Evolutionary conservation across 805 yeast species (phyloP).

Genomic region (Pichia membranifaciens): DNA sequence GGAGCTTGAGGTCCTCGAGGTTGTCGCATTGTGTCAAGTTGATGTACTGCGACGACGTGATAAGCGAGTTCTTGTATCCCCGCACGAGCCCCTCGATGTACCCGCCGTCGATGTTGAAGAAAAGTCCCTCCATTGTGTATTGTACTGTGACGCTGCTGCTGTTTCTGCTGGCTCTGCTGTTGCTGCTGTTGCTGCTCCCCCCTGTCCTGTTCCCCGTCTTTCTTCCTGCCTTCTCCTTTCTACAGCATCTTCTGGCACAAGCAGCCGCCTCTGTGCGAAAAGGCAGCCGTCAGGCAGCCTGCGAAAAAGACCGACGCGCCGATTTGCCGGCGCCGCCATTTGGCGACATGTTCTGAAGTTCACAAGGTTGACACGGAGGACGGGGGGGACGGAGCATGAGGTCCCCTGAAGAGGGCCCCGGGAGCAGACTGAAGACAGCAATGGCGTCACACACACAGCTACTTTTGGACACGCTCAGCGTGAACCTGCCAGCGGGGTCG

Average conservation of each 20-base stretch:
- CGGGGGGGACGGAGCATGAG: too few relatives aligned
- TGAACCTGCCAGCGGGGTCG: slow-evolving; percentile 25
- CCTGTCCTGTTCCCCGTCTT: too few relatives aligned
- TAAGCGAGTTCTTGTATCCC: slow-evolving; percentile 83
- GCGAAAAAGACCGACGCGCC: not conserved
- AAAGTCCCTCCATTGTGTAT: slow-evolving; percentile 78
- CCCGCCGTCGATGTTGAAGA: slow-evolving; percentile 84
- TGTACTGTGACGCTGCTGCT: not conserved
- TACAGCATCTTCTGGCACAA: too few relatives aligned
- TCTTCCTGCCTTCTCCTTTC: not conserved
- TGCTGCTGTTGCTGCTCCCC: not conserved
- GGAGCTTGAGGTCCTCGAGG: slow-evolving; percentile 88
- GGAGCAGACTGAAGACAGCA: not conserved
- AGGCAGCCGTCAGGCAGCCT: slow-evolving; percentile 3
- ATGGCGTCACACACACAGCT: slow-evolving; percentile 20
- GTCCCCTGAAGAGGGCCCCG: too few relatives aligned
- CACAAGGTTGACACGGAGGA: too few relatives aligned
- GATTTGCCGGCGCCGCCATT: too few relatives aligned
- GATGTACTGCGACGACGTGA: slow-evolving; percentile 74
- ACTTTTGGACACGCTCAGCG: slow-evolving; percentile 33
- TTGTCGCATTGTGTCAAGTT: slow-evolving; percentile 95
- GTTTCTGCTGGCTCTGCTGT: too few relatives aligned
- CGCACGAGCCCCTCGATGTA: slow-evolving; percentile 92
- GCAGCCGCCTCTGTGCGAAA: not conserved
- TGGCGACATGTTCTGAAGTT: too few relatives aligned